A percentile compares a stretch with the other conserved stretches of the same genome.
Conservation (phyloP, 2,329 filamentous ascomycete genomes). For the Capronia coronata region DNA sequence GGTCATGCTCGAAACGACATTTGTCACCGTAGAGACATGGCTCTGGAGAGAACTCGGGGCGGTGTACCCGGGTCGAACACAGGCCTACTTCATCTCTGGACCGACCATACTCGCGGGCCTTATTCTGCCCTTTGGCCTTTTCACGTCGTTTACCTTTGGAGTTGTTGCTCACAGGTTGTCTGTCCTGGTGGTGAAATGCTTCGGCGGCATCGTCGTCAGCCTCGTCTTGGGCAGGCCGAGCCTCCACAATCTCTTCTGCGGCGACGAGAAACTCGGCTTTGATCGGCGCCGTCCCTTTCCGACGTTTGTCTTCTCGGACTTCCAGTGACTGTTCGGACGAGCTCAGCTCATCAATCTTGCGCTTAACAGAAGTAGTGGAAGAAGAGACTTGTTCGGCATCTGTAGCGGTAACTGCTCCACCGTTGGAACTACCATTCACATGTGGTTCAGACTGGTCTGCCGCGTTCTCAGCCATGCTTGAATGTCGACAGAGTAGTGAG, state of each 20-base stretch:
- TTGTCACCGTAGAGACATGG: constrained; percentile 70
- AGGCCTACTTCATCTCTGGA: constrained; percentile 71
- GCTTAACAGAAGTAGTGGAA: constrained; percentile 46
- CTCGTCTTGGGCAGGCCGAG: constrained; percentile 33
- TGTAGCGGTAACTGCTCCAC: background rate
- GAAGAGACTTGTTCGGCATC: background rate
- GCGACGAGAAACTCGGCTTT: constrained; percentile 59
- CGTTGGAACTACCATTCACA: constrained; percentile 4
- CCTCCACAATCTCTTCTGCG: constrained; percentile 23
- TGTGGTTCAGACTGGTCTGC: constrained; percentile 1
- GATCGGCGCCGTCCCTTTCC: constrained; percentile 60
- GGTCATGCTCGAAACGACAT: constrained; percentile 75
- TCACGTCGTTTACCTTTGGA: constrained; percentile 48
- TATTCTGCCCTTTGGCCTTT: constrained; percentile 72
- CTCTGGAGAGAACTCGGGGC: constrained; percentile 71
- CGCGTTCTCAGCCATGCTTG: constrained; percentile 7
- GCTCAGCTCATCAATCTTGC: constrained; percentile 45
- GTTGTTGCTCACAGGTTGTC: constrained; percentile 35
- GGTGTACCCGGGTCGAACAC: constrained; percentile 65
- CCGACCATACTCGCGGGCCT: constrained; percentile 69
- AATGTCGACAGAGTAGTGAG: background rate
- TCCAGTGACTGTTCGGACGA: constrained; percentile 26
- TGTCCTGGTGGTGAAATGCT: constrained; percentile 45
- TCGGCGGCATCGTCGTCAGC: constrained; percentile 55
- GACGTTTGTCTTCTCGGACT: constrained; percentile 32